phyloP scores from a whole-genome alignment of 352 stramenopile species.

The Phytopythium montanum region DNA sequence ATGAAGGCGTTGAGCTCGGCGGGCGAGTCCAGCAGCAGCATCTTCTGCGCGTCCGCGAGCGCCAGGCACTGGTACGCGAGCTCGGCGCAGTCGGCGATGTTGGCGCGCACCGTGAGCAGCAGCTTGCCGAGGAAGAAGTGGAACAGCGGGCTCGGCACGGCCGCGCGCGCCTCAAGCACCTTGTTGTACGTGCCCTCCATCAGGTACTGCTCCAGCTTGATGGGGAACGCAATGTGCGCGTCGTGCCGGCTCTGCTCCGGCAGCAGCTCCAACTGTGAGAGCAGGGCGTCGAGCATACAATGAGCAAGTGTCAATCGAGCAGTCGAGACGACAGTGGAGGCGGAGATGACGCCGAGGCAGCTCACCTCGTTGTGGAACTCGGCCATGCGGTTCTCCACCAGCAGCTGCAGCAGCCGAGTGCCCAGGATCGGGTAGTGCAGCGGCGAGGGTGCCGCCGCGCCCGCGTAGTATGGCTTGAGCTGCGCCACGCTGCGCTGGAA shows the following conservation, averaged over 20 bases:
- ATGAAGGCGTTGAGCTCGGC: constrained; percentile 87
- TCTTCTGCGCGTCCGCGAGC: constrained; percentile 83
- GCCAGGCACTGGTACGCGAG: constrained; percentile 91
- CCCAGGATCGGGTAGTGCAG: constrained; percentile 87
- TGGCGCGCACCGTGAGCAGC: constrained; percentile 93
- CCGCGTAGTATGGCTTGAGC: constrained; percentile 86
- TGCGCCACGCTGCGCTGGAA: constrained; percentile 90
- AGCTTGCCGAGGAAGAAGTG: constrained; percentile 93
- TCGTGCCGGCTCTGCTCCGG: constrained; percentile 77
- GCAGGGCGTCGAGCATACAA: too few species aligned
- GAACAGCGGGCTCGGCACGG: constrained; percentile 91
- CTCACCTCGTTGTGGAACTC: constrained; percentile 90
- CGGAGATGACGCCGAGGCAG: too few species aligned
- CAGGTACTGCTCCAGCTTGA: constrained; percentile 90
- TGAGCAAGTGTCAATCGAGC: background rate
- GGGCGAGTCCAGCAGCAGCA: constrained; percentile 91
- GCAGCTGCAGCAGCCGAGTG: constrained; percentile 85
- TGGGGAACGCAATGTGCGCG: constrained; percentile 85
- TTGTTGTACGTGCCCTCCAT: constrained; percentile 95
- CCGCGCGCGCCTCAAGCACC: constrained; percentile 84
- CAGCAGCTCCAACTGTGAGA: constrained; percentile 86
- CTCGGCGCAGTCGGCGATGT: constrained; percentile 95
- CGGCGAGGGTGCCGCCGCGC: constrained; percentile 49
- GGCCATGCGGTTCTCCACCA: constrained; percentile 91
- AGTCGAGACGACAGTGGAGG: background rate